Evolutionary conservation across 257 asterid genomes (phyloP), one percentile per base, ranked within the genome.

Genomic region (Fraxinus pennsylvanica): DNA sequence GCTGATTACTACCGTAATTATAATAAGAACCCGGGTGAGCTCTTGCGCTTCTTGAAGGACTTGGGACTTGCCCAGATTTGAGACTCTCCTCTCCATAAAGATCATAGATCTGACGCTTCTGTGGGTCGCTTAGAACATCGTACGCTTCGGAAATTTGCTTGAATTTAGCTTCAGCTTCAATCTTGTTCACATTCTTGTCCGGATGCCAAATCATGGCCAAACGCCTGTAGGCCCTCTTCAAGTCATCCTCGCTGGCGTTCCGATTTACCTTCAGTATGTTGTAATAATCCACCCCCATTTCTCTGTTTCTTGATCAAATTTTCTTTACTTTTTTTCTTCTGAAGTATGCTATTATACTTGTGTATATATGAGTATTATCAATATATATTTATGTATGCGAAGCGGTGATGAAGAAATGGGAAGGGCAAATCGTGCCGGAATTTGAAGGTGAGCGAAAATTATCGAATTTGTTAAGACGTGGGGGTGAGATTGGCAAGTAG

Each of bases 121-220:
- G 94, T n/a, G 97, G 97, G 82, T 96, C 99, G 88, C 99, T 96
- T 8, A 96, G 79, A 10, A 96, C 99, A 52, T 96, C 99, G 76
- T 93, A 96, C 3, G 99, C 99, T 70, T 96, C 99, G 4, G 99
- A 96, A 54, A 96, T 88, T 78, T 89, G 98, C 88, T 96, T 96
- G 92, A 96, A 93, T 76, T 96, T 96, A 71, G 98, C 91, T 82
- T 96, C 99, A 3, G 99, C 88, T 81, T 96, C 97, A 3, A 76
- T 85, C 80, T 93, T 93, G 80, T 88, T 92, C 79, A 39, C 76
- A 69, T 96, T 96, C 88, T 96, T 96, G 84, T 96, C 99, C 13
- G 99, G 99, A 76, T 96, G 99, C 98, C 99, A 96, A 45, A 96
- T 96, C 99, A 93, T 93, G 35, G 98, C 99, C 61, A 93, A 78